Evolutionary conservation across 2,329 filamentous ascomycete species (phyloP).

Genomic region (Ophiostoma sp.): DNA sequence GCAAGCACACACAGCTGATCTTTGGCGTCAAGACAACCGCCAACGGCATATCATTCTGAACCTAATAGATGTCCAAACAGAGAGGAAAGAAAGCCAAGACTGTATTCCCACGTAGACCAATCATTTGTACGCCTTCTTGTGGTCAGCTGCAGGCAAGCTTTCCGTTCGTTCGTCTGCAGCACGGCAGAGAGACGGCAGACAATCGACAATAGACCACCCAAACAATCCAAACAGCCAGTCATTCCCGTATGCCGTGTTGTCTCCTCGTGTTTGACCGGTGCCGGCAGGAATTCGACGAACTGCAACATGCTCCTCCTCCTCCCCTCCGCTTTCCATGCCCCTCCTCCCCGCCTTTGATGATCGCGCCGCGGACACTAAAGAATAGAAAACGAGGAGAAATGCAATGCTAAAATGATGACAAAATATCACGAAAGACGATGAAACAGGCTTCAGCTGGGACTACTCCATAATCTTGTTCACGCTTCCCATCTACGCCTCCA

Average conservation of each 20-base stretch:
- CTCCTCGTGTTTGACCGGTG: conserved; percentile 1
- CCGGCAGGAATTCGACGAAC: not conserved
- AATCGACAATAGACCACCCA: not conserved
- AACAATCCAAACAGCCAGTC: not conserved
- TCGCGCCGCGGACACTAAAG: not conserved
- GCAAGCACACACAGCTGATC: not conserved
- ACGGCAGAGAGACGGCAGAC: not conserved
- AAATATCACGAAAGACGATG: conserved; percentile 1
- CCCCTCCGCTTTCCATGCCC: not conserved
- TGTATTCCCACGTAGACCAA: not conserved
- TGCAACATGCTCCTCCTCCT: not conserved
- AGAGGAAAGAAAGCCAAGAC: not conserved
- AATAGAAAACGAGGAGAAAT: not conserved
- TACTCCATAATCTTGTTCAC: not conserved
- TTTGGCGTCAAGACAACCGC: not conserved
- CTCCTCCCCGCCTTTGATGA: not conserved
- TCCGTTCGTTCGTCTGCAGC: not conserved
- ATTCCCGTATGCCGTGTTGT: not conserved
- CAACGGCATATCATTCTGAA: not conserved
- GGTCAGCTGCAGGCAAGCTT: not conserved
- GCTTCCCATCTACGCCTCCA: not conserved
- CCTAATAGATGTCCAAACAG: not conserved
- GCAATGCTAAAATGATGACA: conserved; percentile 4
- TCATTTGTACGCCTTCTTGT: not conserved
- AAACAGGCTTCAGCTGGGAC: not conserved